Evolutionary conservation across 768 basidiomycete genomes (phyloP).

Genomic region (Thelephora aurantiotincta): DNA sequence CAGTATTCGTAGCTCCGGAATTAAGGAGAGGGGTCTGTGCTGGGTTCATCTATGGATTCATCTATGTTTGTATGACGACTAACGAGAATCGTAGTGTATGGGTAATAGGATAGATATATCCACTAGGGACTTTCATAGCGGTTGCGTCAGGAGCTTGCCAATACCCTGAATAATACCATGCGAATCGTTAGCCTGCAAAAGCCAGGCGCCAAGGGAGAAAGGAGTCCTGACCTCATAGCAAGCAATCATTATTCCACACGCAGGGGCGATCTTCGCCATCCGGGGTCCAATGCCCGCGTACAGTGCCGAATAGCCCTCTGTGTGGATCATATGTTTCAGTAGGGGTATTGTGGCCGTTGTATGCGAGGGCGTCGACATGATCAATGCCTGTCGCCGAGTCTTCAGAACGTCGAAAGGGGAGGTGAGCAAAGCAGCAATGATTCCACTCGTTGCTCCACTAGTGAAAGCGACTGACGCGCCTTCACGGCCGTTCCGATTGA

Average conservation of each 20-base stretch:
- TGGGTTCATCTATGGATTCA: too few species aligned
- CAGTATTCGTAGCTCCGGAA: too few species aligned
- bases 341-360: slow-evolving; percentile 45
- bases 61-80: too few species aligned
- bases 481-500: slow-evolving; percentile 35
- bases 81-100: slow-evolving; percentile 5
- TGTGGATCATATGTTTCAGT: slow-evolving; percentile 51
- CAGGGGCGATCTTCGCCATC: slow-evolving; percentile 91
- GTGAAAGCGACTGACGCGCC: slow-evolving; percentile 67
- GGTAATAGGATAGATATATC: too few species aligned
- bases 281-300: slow-evolving; percentile 81
- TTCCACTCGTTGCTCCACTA: slow-evolving; percentile 86
- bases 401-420: slow-evolving; percentile 97
- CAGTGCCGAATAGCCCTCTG: slow-evolving; percentile 66
- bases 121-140: slow-evolving; percentile 6
- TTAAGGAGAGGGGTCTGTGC: too few species aligned
- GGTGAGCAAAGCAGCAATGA: slow-evolving; percentile 72
- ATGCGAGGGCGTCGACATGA: slow-evolving; percentile 39
- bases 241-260: slow-evolving; percentile 97
- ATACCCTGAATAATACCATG: slow-evolving; percentile 30
- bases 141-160: slow-evolving; percentile 34
- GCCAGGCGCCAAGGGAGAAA: not conserved
- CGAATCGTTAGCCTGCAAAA: slow-evolving; percentile 7
- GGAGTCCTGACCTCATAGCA: slow-evolving; percentile 66
- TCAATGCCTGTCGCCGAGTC: slow-evolving; percentile 77